Evolutionary conservation across 768 basidiomycete genomes (phyloP).

Genomic region (Atractiella rhizophila): DNA sequence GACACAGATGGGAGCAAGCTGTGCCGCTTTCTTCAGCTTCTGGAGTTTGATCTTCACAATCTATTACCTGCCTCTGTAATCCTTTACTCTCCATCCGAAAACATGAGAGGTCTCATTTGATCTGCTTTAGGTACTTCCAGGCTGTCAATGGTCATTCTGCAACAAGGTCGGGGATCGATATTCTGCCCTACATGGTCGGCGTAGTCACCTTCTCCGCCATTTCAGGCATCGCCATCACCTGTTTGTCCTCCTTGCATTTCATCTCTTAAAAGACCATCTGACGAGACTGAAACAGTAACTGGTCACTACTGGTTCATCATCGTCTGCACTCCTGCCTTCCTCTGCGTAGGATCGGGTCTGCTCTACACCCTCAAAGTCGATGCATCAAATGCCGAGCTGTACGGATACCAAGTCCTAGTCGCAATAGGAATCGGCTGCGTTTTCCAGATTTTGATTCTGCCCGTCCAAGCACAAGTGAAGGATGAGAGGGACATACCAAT

Average conservation of each 20-base stretch:
- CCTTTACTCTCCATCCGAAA: too few relatives aligned
- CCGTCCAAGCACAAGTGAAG: slow-evolving; percentile 15
- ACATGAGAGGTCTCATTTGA: not conserved
- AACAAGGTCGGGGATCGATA: slow-evolving; percentile 22
- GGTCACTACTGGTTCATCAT: slow-evolving; percentile 23
- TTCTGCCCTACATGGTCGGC: slow-evolving; percentile 23
- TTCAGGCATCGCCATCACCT: slow-evolving; percentile 18
- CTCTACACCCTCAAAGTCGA: slow-evolving; percentile 23
- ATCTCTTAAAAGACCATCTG: too few relatives aligned
- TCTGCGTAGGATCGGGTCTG: slow-evolving; percentile 22
- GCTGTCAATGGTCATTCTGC: slow-evolving; percentile 21
- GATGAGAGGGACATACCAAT: slow-evolving; percentile 13
- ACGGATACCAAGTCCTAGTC: slow-evolving; percentile 18
- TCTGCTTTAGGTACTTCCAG: slow-evolving; percentile 16
- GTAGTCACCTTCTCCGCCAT: slow-evolving; percentile 20
- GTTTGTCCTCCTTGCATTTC: too few relatives aligned
- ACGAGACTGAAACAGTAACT: too few relatives aligned
- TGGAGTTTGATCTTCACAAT: slow-evolving; percentile 12
- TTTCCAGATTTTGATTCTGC: slow-evolving; percentile 9
- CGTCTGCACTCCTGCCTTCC: slow-evolving; percentile 19
- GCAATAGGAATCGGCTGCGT: too few relatives aligned
- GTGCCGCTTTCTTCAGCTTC: slow-evolving; percentile 6
- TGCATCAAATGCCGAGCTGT: slow-evolving; percentile 18
- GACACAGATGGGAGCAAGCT: slow-evolving; percentile 1
- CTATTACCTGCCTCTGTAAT: slow-evolving; percentile 14